These are phyloP conservation scores for Cladobotryum protrusum DNA, from an alignment of 2,329 filamentous ascomycete genomes.

Conservation along the genomic window DNA sequence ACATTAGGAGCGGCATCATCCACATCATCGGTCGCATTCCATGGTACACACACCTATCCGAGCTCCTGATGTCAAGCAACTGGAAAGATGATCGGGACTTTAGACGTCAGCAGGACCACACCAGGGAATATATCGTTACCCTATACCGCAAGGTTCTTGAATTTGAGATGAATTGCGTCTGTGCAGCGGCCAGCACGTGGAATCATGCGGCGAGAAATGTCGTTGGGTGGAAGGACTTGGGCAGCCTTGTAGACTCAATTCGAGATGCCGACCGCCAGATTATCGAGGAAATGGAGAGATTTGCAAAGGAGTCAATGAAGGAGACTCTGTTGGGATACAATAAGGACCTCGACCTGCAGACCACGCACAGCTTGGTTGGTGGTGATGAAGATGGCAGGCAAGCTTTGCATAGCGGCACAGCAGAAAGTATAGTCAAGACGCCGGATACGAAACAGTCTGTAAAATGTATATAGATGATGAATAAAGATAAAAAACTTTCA, in stretches of 20 bases:
- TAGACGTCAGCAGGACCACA: slow-evolving; percentile 15
- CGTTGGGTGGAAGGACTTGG: slow-evolving; percentile 29
- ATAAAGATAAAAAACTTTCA: no score
- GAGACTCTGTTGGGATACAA: slow-evolving; percentile 14
- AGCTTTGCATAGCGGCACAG: neutral
- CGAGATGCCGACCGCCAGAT: slow-evolving; percentile 22
- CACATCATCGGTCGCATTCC: slow-evolving; percentile 28
- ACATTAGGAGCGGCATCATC: slow-evolving; percentile 24
- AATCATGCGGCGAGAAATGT: slow-evolving; percentile 31
- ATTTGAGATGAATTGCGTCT: slow-evolving; percentile 35
- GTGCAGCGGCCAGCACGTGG: slow-evolving; percentile 31
- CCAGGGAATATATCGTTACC: slow-evolving; percentile 19
- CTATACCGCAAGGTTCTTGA: slow-evolving; percentile 30
- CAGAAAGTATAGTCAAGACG: neutral
- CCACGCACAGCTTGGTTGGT: no score
- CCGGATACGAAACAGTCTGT: neutral
- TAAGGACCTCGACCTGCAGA: slow-evolving; percentile 9
- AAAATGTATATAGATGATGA: neutral
- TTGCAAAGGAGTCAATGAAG: slow-evolving; percentile 14
- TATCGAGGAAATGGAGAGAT: slow-evolving; percentile 16
- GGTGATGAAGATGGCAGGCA: no score
- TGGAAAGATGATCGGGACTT: slow-evolving; percentile 21
- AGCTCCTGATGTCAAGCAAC: slow-evolving; percentile 19
- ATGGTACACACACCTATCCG: slow-evolving; percentile 29
- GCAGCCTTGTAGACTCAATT: slow-evolving; percentile 21